Base-by-base conservation (phyloP, 148 eudicot species). In the Rhododendron vialii region DNA sequence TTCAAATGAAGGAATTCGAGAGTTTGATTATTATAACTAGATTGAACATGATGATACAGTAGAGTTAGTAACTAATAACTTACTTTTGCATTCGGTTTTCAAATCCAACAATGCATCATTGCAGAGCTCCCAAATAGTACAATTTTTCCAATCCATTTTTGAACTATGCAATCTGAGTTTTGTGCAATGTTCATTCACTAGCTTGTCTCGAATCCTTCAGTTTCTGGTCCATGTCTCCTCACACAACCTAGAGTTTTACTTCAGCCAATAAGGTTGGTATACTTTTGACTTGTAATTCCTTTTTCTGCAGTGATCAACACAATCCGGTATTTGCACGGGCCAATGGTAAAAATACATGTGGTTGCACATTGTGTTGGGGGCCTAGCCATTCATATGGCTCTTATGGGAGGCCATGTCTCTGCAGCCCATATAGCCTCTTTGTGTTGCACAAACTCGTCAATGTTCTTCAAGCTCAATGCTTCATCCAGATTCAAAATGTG, bases 321-420 rank as follows among this genome's bases (percentile, higher is more conserved):
- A 84, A 88, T 88, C 26, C 38, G 0, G 36, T 47, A 77, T 38
- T 74, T 88, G 75, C 82, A 90, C 48, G 90, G 88, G 45, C 83
- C 86, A 76, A 65, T 75, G 69, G 4, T 17, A 82, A 88, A 78
- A 61, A 74, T 90, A 53, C 91, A 90, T 76, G 81, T 90, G 78
- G 91, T 88, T 81, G 90, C 90, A 8, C 91, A 90, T 15, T 90
- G 91, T 84, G 87, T 84, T 35, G 90, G 91, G 38, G 91, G 91
- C 80, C 65, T 88, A 78, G 85, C 88, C 55, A 86, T 88, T 77
- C 88, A 90, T 78, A 90, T 88, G 63, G 88, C 91, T 41, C 73
- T 90, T 30, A 84, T 90, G 91, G 91, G 90, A 82, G 91, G 91
- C 83, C 84, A 86, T 88, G 81, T 90, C 59, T 88, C 90, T 13